Conservation (phyloP, 2,329 filamentous ascomycete species). For the Sarocladiaceae sp. region DNA sequence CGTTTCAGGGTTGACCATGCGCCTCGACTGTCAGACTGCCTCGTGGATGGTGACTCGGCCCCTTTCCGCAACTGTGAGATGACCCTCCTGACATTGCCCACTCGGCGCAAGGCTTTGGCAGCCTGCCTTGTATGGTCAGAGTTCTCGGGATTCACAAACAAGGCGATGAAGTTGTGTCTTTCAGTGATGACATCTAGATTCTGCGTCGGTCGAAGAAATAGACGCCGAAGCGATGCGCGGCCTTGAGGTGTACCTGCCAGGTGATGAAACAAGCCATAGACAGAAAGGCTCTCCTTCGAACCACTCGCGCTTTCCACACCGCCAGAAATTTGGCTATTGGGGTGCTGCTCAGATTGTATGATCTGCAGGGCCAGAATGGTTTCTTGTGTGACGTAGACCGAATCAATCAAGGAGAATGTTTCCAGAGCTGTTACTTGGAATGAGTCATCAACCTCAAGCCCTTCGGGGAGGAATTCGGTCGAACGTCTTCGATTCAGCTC, state of each 20-base stretch:
- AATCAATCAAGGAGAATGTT: conserved; percentile 63
- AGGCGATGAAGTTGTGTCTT: conserved; percentile 62
- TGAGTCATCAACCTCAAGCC: conserved; percentile 38
- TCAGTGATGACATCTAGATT: conserved; percentile 62
- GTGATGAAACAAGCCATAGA: conserved; percentile 76
- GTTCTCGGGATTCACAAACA: conserved; percentile 65
- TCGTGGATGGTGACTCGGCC: conserved; percentile 46
- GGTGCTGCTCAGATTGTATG: conserved; percentile 74
- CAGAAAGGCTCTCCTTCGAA: conserved; percentile 73
- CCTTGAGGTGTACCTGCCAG: conserved; percentile 76
- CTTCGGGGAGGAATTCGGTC: conserved; percentile 55
- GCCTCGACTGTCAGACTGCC: conserved; percentile 52
- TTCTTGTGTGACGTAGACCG: conserved; percentile 76
- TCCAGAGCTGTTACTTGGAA: conserved; percentile 60
- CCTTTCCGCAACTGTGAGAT: conserved; percentile 72
- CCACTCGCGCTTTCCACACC: conserved; percentile 36
- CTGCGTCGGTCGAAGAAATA: conserved; percentile 73
- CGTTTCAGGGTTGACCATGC: conserved; percentile 66
- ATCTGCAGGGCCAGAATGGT: conserved; percentile 80
- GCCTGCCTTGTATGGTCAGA: conserved; percentile 47
- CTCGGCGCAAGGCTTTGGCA: conserved; percentile 55
- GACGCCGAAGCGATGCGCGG: conserved; percentile 63
- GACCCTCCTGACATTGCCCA: conserved; percentile 68
- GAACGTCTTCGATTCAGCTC: conserved; percentile 61
- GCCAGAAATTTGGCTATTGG: conserved; percentile 71